These are phyloP conservation scores for Kazachstania africana DNA, from an alignment of 805 yeast species.

Conservation along the genomic window DNA sequence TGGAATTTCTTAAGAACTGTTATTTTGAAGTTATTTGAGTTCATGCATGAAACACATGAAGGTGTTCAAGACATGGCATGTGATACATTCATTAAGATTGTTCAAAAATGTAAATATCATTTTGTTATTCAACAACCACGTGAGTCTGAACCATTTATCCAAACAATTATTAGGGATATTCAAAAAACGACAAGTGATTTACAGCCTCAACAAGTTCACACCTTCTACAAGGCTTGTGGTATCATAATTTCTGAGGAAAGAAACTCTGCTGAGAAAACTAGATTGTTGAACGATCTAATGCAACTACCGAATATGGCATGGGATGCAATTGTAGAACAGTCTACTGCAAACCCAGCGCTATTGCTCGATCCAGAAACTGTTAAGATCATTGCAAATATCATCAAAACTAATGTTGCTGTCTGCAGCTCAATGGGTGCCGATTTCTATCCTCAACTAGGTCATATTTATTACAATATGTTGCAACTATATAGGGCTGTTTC, in stretches of 20 bases:
- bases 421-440: conserved; percentile 92
- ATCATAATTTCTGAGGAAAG: conserved; percentile 83
- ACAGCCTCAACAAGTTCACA: conserved; percentile 95
- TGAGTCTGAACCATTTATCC: conserved; percentile 83
- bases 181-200: conserved; percentile 82
- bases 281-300: conserved; percentile 71
- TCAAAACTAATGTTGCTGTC: conserved; percentile 91
- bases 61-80: conserved; percentile 99
- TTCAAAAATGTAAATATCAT: conserved; percentile 89
- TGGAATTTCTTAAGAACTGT: conserved; percentile 97
- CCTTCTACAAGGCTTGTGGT: conserved; percentile 96
- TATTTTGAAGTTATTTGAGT: conserved; percentile 87
- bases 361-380: conserved; percentile 73
- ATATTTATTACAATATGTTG: conserved; percentile 81
- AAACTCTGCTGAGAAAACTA: conserved; percentile 53
- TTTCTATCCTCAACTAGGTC: conserved; percentile 76
- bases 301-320: conserved; percentile 88
- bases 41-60: conserved; percentile 99
- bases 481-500: conserved; percentile 83
- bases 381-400: conserved; percentile 82
- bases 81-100: conserved; percentile 94
- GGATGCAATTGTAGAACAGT: conserved; percentile 77
- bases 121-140: conserved; percentile 79
- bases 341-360: conserved; percentile 71
- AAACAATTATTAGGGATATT: conserved; percentile 74